Base-by-base conservation (phyloP, 1,139 yeast species). In the Blastobotrys buckinghamii region DNA sequence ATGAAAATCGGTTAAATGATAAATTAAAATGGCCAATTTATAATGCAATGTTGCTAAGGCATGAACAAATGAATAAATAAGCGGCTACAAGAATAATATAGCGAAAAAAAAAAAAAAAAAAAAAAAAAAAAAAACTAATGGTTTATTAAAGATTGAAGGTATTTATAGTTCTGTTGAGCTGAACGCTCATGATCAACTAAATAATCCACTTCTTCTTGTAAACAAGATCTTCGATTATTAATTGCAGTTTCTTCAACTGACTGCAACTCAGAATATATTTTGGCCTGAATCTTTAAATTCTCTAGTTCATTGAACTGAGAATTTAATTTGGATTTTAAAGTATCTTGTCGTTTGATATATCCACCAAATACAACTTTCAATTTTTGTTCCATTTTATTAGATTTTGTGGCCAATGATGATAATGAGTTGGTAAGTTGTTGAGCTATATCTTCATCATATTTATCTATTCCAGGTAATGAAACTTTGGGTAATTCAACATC, bases 131-230 rank as follows among this genome's bases (percentile, higher is more conserved):
- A n/a, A n/a, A n/a, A n/a, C n/a, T n/a, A n/a, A n/a, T n/a, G n/a
- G n/a, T n/a, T 9, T 38, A 9, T 10, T 33, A 44, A 20, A 42
- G 42, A 30, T 20, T 45, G 48, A 32, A 49, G 39, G n/a, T 49
- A 42, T 13, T 64, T 55, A 45, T 62, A 67, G 42, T 61, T 57
- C 43, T 62, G 70, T 57, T 66, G 73, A 1, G 66, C 70, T 10
- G 45, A 52, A 22, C 67, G 62, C 47, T 75, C 79, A 0, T 72
- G 72, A 33, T 64, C 65, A 2, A 67, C 64, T 30, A 77, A 56
- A 4, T 49, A 55, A 49, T 75, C 73, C 24, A 73, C 76, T 48
- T 69, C 64, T 16, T 66, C 70, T 52, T 74, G 74, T 27, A 76
- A 56, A 1, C 59, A 39, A 2, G 61, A 59, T 1, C 67, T 54